A percentile compares a stretch with the other conserved stretches of the same genome.
Evolutionary conservation across 176 grass and related monocot genomes (phyloP).

Genomic region (Aegilops speltoides): DNA sequence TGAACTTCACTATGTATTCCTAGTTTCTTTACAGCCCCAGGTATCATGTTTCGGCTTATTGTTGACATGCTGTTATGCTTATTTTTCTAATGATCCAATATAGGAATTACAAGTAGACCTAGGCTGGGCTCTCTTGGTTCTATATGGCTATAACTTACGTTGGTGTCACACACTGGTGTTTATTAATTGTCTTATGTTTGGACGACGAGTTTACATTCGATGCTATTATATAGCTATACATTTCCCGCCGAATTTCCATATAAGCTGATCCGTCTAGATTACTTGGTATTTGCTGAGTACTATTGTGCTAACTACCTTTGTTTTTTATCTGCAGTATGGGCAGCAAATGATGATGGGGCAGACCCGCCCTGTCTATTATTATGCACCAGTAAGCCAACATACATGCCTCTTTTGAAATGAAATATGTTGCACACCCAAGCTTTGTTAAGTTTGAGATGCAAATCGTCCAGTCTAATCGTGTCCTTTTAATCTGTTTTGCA

Average conservation of each 20-base stretch:
- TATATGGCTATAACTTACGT: neutral
- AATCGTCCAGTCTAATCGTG: neutral
- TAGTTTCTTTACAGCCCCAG: neutral
- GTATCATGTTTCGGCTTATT: neutral
- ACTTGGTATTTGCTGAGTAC: neutral
- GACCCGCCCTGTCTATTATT: slow-evolving; percentile 65
- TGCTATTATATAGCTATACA: neutral
- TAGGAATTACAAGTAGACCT: neutral
- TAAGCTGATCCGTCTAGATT: too few relatives aligned
- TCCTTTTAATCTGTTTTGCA: neutral
- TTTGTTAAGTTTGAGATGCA: neutral
- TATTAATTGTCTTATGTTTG: neutral
- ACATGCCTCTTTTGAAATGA: neutral
- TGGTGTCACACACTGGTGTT: neutral
- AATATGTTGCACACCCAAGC: neutral
- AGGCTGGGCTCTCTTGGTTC: neutral
- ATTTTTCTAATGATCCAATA: neutral
- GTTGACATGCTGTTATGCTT: neutral
- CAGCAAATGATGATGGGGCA: slow-evolving; percentile 73
- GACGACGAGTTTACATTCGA: neutral
- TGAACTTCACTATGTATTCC: slow-evolving; percentile 6
- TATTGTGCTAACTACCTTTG: neutral
- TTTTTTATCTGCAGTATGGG: slow-evolving; percentile 53
- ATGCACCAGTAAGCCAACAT: slow-evolving; percentile 48
- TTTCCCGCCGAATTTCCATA: neutral